phyloP scores from a whole-genome alignment of 352 stramenopile species.

The Lagenidium giganteum region DNA sequence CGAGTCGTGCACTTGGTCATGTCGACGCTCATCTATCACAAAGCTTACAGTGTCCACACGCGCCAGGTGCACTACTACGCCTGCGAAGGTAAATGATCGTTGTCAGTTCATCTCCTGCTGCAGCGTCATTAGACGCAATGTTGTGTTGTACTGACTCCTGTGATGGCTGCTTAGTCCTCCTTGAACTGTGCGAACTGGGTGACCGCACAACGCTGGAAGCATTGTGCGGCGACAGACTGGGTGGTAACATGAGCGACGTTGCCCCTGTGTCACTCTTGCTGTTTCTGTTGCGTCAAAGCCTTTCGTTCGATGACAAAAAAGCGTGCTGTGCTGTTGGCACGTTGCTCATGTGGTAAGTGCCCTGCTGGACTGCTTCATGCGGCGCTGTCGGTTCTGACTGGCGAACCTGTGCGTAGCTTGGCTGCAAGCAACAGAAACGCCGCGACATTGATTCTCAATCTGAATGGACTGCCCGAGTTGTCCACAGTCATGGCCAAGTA shows the following conservation, averaged over 20 bases:
- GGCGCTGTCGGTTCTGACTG: no score
- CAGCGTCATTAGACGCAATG: no score
- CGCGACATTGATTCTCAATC: slow-evolving; percentile 37
- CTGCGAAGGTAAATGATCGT: slow-evolving; percentile 42
- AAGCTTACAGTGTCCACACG: slow-evolving; percentile 78
- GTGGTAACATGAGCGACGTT: slow-evolving; percentile 25
- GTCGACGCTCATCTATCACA: slow-evolving; percentile 67
- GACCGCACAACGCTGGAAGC: slow-evolving; percentile 46
- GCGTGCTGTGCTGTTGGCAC: slow-evolving; percentile 67
- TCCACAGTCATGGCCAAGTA: slow-evolving; percentile 75
- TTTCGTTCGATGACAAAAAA: slow-evolving; percentile 79
- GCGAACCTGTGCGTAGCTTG: slow-evolving; percentile 32
- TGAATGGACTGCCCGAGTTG: slow-evolving; percentile 63
- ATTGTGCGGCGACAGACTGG: slow-evolving; percentile 32
- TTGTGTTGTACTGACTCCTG: background rate
- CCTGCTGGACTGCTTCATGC: background rate
- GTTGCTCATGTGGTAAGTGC: slow-evolving; percentile 64
- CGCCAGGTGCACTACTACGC: slow-evolving; percentile 83
- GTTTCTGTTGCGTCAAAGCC: slow-evolving; percentile 64
- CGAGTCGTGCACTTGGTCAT: slow-evolving; percentile 58
- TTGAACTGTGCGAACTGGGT: slow-evolving; percentile 67
- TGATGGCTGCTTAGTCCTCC: slow-evolving; percentile 29
- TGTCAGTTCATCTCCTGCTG: no score
- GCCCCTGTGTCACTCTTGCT: slow-evolving; percentile 62
- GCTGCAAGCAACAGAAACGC: slow-evolving; percentile 46